Percentiles rank a stretch among this genome's conserved stretches.
phyloP scores from a whole-genome alignment of 805 yeast genomes.

The Zygosaccharomyces rouxii region DNA sequence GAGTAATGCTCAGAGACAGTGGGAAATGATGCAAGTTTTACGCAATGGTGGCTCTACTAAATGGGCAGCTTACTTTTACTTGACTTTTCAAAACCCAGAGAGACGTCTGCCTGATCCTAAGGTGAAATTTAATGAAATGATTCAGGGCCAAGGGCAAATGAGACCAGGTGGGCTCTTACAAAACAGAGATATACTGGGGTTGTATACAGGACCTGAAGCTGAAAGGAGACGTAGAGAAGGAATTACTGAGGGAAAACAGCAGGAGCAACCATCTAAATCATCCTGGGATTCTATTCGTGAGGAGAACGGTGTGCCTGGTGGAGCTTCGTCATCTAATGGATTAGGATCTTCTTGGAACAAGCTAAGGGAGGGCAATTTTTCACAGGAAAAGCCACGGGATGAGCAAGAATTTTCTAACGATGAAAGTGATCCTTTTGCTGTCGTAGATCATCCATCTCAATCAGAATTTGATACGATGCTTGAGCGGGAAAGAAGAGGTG shows the following conservation, averaged over 20 bases:
- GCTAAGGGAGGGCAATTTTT: slow-evolving; percentile 20
- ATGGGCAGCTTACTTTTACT: slow-evolving; percentile 52
- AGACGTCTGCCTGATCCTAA: slow-evolving; percentile 55
- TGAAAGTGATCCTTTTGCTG: slow-evolving; percentile 10
- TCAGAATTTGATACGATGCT: slow-evolving; percentile 19
- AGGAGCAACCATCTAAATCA: slow-evolving; percentile 15
- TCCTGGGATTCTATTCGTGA: slow-evolving; percentile 40
- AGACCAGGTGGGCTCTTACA: slow-evolving; percentile 25
- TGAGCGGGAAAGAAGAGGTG: slow-evolving; percentile 17
- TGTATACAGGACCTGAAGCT: slow-evolving; percentile 33
- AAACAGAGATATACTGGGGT: slow-evolving; percentile 38
- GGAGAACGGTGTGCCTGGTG: slow-evolving; percentile 20
- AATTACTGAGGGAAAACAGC: slow-evolving; percentile 7
- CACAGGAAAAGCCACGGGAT: not conserved
- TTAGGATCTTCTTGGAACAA: slow-evolving; percentile 31
- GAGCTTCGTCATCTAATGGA: not conserved
- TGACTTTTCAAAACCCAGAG: slow-evolving; percentile 48
- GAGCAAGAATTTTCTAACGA: slow-evolving; percentile 3
- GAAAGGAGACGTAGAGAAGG: slow-evolving; percentile 19
- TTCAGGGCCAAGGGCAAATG: slow-evolving; percentile 15
- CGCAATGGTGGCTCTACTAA: slow-evolving; percentile 35
- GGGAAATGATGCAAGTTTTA: slow-evolving; percentile 34
- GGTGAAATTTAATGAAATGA: slow-evolving; percentile 31
- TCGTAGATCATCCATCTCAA: slow-evolving; percentile 13
- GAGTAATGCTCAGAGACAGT: slow-evolving; percentile 26